A percentile compares a stretch with the other conserved stretches of the same genome.
Conservation (phyloP, 208 protist genomes). For the Acanthamoeba lenticulata region DNA sequence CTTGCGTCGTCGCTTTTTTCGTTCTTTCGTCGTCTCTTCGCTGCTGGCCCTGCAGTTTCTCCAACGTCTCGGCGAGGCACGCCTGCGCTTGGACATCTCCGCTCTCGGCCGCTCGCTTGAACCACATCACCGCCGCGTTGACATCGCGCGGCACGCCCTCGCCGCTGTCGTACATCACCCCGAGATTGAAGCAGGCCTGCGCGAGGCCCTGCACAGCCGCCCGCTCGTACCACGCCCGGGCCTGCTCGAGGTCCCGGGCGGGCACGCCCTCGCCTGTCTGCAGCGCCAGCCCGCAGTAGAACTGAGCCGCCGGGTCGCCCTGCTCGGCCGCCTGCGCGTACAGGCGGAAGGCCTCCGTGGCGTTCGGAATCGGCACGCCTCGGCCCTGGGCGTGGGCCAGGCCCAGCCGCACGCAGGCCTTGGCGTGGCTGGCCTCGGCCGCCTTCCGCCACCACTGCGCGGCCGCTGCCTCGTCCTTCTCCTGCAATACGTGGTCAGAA, state of each 20-base stretch:
- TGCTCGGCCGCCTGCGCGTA: slow-evolving; percentile 15
- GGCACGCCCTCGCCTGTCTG: slow-evolving; percentile 36
- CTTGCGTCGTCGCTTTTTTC: background rate
- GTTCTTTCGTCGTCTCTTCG: background rate
- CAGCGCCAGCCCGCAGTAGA: slow-evolving; percentile 14
- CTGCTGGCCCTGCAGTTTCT: background rate
- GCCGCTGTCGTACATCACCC: slow-evolving; percentile 50
- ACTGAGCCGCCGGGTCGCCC: slow-evolving; percentile 42
- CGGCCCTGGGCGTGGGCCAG: background rate
- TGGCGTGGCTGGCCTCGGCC: background rate
- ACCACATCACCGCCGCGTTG: slow-evolving; percentile 18
- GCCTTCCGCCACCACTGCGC: slow-evolving; percentile 31
- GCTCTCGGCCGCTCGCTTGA: background rate
- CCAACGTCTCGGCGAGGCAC: slow-evolving; percentile 7
- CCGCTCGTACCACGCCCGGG: background rate
- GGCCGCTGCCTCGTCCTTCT: slow-evolving; percentile 6
- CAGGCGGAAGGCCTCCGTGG: slow-evolving; percentile 16
- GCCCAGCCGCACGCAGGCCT: slow-evolving; percentile 11
- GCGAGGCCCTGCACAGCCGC: background rate
- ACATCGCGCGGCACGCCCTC: background rate
- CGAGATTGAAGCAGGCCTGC: slow-evolving; percentile 44
- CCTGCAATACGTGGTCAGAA: background rate
- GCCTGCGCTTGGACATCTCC: slow-evolving; percentile 45
- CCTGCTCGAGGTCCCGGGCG: background rate
- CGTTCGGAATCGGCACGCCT: slow-evolving; percentile 5